Conservation (phyloP, 1,139 yeast species). For the Meyerozyma guilliermondii region DNA sequence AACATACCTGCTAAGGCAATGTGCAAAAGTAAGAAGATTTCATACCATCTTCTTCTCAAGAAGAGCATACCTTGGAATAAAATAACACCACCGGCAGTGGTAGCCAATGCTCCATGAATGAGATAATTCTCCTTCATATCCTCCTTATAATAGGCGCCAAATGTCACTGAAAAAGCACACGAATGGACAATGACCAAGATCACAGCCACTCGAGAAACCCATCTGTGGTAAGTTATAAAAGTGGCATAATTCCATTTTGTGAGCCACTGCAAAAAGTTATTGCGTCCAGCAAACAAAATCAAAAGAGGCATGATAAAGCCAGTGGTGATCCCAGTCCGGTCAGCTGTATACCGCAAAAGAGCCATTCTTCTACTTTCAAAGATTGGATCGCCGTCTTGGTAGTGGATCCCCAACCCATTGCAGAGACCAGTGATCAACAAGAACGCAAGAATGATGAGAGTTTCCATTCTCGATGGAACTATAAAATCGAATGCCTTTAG, state of each 20-base stretch:
- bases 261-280: conserved; percentile 39
- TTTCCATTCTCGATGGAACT: conserved; percentile 26
- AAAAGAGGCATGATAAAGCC: conserved; percentile 26
- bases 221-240: conserved; percentile 32
- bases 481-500: conserved; percentile 17
- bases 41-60: conserved; percentile 41
- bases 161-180: conserved; percentile 27
- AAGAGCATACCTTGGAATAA: conserved; percentile 26
- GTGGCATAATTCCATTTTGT: conserved; percentile 35
- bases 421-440: conserved; percentile 6
- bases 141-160: conserved; percentile 9
- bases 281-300: conserved; percentile 40
- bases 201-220: conserved; percentile 31
- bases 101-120: conserved; percentile 28
- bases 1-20: conserved; percentile 37
- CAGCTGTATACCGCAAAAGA: conserved; percentile 21
- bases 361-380: conserved; percentile 14
- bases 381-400: conserved; percentile 20
- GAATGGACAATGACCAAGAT: conserved; percentile 29
- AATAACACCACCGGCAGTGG: conserved; percentile 29
- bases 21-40: conserved; percentile 36
- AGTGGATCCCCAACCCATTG: conserved; percentile 12
- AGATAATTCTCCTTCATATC: conserved; percentile 17
- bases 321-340: conserved; percentile 11
- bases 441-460: conserved; percentile 17